Percentiles rank a stretch among this genome's conserved stretches.
Evolutionary conservation across 2,329 filamentous ascomycete genomes (phyloP).

Genomic region (Alternaria sp.): DNA sequence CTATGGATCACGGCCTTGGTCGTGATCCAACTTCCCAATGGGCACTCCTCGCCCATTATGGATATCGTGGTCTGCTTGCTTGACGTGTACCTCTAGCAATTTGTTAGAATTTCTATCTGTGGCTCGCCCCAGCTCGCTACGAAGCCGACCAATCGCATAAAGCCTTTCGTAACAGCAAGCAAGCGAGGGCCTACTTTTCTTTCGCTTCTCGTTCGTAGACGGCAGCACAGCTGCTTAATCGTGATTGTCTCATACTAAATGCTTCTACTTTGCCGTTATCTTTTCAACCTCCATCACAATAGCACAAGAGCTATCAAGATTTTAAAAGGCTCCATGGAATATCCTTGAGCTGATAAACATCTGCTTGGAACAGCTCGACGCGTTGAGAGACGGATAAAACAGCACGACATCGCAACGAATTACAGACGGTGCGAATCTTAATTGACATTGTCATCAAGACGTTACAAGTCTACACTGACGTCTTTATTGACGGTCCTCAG

Average conservation of each 20-base stretch:
- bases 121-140: no score
- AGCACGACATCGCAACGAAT: background rate
- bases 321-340: background rate
- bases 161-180: no score
- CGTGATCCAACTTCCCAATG: no score
- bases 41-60: fast-evolving
- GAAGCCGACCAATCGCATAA: no score
- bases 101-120: no score
- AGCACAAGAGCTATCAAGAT: background rate
- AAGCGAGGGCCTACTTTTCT: no score
- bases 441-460: background rate
- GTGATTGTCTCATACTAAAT: no score
- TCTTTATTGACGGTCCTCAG: background rate
- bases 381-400: background rate
- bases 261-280: background rate
- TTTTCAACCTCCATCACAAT: background rate
- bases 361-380: background rate
- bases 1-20: no score
- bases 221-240: no score
- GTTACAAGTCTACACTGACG: background rate
- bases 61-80: no score
- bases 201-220: no score
- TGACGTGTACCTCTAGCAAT: no score
- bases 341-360: background rate
- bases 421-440: background rate